Percentiles rank a stretch among this genome's conserved stretches.
Conservation (phyloP, 2,329 filamentous ascomycete genomes). For the Apiospora phragmitis region DNA sequence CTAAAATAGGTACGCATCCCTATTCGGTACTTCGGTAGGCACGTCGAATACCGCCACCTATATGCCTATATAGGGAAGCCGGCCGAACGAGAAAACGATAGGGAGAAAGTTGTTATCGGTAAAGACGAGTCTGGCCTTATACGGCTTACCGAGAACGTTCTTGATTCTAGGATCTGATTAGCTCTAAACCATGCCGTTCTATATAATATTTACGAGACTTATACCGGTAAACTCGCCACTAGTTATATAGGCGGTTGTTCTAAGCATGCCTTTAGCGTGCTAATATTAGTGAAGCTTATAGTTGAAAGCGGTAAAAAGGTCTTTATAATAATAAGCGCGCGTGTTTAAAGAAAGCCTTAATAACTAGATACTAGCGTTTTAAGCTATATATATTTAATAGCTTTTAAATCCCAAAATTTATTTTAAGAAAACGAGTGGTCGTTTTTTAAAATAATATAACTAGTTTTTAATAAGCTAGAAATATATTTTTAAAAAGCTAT, state of each 20-base stretch:
- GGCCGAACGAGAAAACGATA: constrained; percentile 1
- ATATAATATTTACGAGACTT: background rate
- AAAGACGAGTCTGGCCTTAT: background rate
- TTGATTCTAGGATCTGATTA: background rate
- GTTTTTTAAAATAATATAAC: background rate
- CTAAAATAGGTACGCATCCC: background rate
- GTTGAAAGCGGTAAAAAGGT: background rate
- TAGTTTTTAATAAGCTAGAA: background rate
- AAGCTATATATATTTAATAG: background rate
- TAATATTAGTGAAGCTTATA: background rate
- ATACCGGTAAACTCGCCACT: background rate
- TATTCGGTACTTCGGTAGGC: background rate
- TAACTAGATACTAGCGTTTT: background rate
- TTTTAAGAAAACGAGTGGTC: background rate
- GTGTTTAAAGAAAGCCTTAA: background rate
- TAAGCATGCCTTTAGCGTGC: background rate
- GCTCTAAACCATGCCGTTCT: background rate
- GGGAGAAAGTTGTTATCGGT: constrained; percentile 1
- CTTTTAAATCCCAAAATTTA: background rate
- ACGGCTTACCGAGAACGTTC: background rate
- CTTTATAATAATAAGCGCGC: background rate
- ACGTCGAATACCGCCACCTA: background rate
- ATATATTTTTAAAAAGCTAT: background rate
- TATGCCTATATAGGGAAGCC: background rate
- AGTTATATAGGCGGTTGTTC: background rate